These are phyloP conservation scores for Plasmodium vivax DNA, from an alignment of 169 alveolate genomes.

Conservation along the genomic window DNA sequence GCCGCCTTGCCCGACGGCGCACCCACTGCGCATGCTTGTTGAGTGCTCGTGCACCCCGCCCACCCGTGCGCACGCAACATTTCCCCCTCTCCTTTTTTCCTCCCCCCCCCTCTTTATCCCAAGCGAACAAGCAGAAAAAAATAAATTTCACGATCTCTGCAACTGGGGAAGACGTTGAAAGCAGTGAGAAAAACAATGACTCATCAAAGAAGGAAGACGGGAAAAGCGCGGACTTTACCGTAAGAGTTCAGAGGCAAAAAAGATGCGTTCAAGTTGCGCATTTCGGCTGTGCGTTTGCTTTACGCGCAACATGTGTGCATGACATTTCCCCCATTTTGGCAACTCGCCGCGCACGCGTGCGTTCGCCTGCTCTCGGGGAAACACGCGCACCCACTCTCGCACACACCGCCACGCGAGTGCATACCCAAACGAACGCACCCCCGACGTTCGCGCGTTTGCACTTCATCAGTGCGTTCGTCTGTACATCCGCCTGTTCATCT, in stretches of 20 bases:
- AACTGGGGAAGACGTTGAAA: conserved; percentile 33
- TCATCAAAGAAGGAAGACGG: conserved; percentile 21
- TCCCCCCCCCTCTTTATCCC: background rate
- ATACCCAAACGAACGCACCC: background rate
- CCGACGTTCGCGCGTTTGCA: background rate
- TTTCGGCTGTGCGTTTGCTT: background rate
- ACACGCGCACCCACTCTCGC: too few species aligned
- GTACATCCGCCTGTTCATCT: background rate
- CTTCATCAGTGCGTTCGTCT: background rate
- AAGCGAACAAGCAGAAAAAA: conserved; percentile 53
- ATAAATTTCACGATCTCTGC: conserved; percentile 53
- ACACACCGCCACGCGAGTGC: background rate
- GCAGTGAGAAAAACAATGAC: conserved; percentile 34
- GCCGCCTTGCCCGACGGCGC: background rate
- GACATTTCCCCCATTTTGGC: too few species aligned
- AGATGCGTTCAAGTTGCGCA: background rate
- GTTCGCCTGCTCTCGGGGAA: too few species aligned
- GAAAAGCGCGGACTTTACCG: conserved; percentile 41
- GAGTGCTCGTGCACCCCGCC: background rate
- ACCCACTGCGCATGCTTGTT: background rate
- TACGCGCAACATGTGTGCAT: background rate
- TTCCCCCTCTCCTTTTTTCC: background rate
- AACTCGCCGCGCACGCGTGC: background rate
- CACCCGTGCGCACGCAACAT: background rate
- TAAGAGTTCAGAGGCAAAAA: conserved; percentile 15